These are phyloP conservation scores for Diaporthe vaccinii DNA, from an alignment of 2,329 filamentous ascomycete species.

Conservation along the genomic window DNA sequence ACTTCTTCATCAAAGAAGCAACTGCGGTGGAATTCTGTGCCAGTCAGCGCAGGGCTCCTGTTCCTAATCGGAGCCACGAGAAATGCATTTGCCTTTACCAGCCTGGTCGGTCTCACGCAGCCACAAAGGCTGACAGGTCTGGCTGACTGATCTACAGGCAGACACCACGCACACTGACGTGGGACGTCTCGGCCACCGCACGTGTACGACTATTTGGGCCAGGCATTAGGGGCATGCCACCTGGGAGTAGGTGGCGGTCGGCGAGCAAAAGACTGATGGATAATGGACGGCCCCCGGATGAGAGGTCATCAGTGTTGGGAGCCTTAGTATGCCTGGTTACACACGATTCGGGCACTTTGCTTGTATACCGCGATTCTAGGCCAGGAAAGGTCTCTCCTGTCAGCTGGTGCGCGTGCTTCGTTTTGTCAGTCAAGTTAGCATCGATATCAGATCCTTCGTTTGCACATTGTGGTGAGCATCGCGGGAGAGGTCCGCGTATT, in stretches of 20 bases:
- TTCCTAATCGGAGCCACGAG: neutral
- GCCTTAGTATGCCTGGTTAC: neutral
- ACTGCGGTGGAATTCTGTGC: neutral
- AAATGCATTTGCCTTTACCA: constrained; percentile 11
- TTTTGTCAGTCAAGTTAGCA: neutral
- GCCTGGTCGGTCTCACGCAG: neutral
- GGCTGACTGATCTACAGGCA: neutral
- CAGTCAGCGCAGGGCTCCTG: neutral
- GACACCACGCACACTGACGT: neutral
- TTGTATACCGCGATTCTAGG: neutral
- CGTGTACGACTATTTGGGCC: neutral
- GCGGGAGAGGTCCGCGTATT: neutral
- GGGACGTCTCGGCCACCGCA: neutral
- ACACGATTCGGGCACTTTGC: neutral
- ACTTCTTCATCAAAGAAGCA: neutral
- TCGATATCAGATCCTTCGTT: neutral
- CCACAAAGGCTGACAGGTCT: neutral
- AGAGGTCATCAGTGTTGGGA: neutral
- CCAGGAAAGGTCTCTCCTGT: neutral
- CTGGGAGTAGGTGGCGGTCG: neutral
- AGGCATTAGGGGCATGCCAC: neutral
- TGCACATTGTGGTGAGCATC: neutral
- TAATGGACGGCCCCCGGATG: no score
- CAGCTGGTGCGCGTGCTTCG: neutral
- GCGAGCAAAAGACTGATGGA: neutral